Percentiles rank a stretch among this genome's conserved stretches.
Conservation (phyloP, 257 asterid genomes). For the Rhazya stricta region DNA sequence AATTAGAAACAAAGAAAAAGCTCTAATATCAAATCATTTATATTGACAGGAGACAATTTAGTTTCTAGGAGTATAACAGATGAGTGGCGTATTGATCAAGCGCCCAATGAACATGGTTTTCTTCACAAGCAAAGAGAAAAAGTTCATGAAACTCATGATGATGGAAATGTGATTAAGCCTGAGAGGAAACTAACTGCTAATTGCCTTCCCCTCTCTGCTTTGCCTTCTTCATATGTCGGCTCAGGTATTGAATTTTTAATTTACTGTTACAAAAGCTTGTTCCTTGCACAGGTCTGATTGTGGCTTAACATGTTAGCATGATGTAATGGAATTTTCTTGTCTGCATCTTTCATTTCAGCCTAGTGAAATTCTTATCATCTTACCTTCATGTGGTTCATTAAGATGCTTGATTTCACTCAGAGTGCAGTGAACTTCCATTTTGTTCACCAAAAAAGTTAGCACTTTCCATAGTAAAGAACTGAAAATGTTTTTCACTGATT, state of each 20-base stretch:
- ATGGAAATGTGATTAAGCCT: conserved; percentile 11
- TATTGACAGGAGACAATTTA: conserved; percentile 1
- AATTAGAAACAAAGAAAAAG: background rate
- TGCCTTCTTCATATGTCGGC: conserved; percentile 18
- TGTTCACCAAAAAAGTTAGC: background rate
- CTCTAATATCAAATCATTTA: background rate
- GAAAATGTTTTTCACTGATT: background rate
- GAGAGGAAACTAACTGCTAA: conserved; percentile 17
- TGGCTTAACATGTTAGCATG: background rate
- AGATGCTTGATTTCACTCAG: background rate
- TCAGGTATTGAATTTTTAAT: conserved; percentile 24
- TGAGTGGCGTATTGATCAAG: background rate
- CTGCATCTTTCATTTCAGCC: background rate
- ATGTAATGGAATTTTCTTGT: background rate
- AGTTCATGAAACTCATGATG: conserved; percentile 1
- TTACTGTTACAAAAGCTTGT: background rate
- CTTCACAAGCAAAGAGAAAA: background rate
- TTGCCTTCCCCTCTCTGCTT: conserved; percentile 12
- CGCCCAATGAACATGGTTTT: background rate
- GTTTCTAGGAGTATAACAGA: background rate
- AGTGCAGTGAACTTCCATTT: background rate
- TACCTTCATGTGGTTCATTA: background rate
- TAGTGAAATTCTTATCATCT: background rate
- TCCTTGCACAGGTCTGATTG: background rate
- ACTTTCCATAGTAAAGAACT: background rate